Conservation (phyloP, 805 yeast genomes). For the Naumovozyma baii region DNA sequence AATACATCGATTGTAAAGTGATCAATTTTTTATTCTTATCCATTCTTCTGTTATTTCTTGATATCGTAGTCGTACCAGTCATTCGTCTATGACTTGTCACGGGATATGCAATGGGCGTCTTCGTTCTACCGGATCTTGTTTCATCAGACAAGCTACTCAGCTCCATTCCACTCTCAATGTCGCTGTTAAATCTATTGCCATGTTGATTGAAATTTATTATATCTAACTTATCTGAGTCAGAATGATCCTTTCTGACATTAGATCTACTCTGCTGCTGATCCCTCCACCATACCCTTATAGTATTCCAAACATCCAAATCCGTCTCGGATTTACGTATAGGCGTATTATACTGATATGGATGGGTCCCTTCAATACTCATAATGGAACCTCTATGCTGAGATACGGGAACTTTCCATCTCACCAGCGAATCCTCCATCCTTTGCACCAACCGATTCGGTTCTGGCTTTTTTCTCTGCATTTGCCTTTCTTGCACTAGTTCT, state of each 20-base stretch:
- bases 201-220: no score
- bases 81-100: no score
- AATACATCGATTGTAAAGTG: not conserved
- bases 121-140: not conserved
- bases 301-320: not conserved
- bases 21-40: not conserved
- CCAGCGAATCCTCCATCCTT: slow-evolving; percentile 22
- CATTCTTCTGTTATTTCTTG: no score
- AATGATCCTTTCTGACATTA: not conserved
- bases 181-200: no score
- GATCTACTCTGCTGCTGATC: not conserved
- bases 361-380: slow-evolving; percentile 20
- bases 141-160: not conserved
- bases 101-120: not conserved
- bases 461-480: slow-evolving; percentile 13
- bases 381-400: slow-evolving; percentile 20
- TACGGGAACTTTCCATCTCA: slow-evolving; percentile 23
- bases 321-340: not conserved
- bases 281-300: not conserved
- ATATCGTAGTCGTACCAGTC: no score
- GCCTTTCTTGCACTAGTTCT: slow-evolving; percentile 22
- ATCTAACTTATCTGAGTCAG: no score
- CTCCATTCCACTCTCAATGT: no score
- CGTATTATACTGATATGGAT: slow-evolving; percentile 18
- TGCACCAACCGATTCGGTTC: slow-evolving; percentile 11